Base-by-base conservation (phyloP, 768 basidiomycete species). In the Neoboletus subvelutipes region DNA sequence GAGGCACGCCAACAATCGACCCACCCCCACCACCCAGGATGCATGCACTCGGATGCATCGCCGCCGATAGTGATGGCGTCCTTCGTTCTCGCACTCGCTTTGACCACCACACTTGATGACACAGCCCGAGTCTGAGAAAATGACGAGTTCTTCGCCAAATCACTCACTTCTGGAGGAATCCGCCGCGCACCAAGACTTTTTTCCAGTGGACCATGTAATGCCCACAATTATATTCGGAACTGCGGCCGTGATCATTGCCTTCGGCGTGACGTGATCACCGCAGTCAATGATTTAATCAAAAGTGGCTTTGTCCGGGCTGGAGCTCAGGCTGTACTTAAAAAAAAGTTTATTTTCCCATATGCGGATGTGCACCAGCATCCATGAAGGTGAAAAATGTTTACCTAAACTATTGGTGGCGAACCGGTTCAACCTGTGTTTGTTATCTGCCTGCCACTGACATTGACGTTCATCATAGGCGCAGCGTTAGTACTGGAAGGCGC, bases 331-430 rank as follows among this genome's bases (percentile, higher is more conserved):
- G n/a, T 28, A 22, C 29, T 24, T 13, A 43, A 4, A 11, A 11
- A 28, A 40, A 52, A 58, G 45, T n/a, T 26, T 55, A 52, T 54
- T 54, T 40, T 37, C 45, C 20, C 12, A 5, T 12, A 59, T 36
- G 40, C 34, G 43, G 43, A 36, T 20, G 37, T 18, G 5, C 28
- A 24, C 22, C 31, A 33, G 15, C 6, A 7, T n/a, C 37, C 15
- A 39, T 7, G 37, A 40, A n/a, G 39, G 10, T 40, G n/a, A 40
- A n/a, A 40, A 40, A n/a, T 2, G 17, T 40, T 40, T 40, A 10
- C n/a, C 3, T 34, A 5, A 10, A 45, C 20, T 18, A 39, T 54
- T 61, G 37, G 41, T 45, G 34, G 33, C 33, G 31, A 52, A 24
- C 1, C 20, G 5, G 20, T 4, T 1, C 7, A n/a, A 24, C 24